These are phyloP conservation scores for Pleurotus sapidus DNA, from an alignment of 768 basidiomycete genomes.

Conservation along the genomic window DNA sequence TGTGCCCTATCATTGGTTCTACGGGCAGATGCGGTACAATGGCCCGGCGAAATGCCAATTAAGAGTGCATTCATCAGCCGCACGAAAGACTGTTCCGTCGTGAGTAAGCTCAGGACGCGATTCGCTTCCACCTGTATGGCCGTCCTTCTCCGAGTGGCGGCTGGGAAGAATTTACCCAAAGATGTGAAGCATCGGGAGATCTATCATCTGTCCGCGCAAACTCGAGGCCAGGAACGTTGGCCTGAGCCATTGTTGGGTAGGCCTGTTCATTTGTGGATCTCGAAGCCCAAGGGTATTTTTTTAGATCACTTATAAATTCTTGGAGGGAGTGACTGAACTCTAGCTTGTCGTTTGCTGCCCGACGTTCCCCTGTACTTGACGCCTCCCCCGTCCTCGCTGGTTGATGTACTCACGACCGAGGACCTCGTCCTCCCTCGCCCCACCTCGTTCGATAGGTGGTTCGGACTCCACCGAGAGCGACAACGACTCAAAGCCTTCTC, in stretches of 20 bases:
- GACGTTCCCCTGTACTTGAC: not conserved
- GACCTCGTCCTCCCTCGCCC: conserved; percentile 24
- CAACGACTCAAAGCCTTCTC: conserved; percentile 17
- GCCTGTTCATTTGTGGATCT: not conserved
- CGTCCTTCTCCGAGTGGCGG: not conserved
- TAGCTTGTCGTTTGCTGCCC: not conserved
- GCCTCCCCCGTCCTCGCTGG: not conserved
- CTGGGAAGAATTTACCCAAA: not conserved
- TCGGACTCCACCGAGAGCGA: conserved; percentile 27
- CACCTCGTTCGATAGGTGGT: conserved; percentile 30
- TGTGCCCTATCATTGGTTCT: not conserved
- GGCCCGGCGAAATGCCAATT: not conserved
- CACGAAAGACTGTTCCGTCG: not conserved
- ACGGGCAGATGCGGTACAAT: not conserved
- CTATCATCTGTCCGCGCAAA: not conserved
- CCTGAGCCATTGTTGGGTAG: not conserved
- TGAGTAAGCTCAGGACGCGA: not conserved
- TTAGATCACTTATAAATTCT: conserved; percentile 2
- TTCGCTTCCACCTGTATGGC: not conserved
- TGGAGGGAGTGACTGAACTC: not conserved
- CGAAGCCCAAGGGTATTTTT: not conserved
- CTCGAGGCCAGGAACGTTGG: conserved; percentile 6
- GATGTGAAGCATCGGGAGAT: not conserved
- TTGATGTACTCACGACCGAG: conserved; percentile 1
- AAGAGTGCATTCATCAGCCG: not conserved